Conservation (phyloP, 352 stramenopile species). For the Globisporangium nagaii region DNA sequence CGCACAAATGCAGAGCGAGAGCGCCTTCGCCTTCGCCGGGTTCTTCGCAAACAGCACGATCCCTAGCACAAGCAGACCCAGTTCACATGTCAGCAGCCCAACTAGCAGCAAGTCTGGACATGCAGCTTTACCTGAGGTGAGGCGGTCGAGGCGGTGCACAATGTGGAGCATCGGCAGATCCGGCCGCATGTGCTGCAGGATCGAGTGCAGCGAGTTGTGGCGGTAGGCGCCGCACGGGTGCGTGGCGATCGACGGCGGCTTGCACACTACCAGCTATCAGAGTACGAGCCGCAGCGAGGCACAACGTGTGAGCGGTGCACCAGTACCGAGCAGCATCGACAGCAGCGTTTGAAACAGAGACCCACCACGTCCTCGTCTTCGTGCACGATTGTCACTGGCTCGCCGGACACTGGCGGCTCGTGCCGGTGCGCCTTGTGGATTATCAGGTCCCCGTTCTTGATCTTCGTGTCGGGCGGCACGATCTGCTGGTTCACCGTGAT, state of each 20-base stretch:
- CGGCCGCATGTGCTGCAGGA: slow-evolving; percentile 62
- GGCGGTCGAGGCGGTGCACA: slow-evolving; percentile 94
- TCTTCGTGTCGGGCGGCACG: slow-evolving; percentile 65
- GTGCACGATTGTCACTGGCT: slow-evolving; percentile 74
- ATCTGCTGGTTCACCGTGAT: slow-evolving; percentile 91
- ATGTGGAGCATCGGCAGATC: slow-evolving; percentile 78
- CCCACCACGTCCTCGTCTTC: slow-evolving; percentile 74
- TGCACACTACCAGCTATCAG: slow-evolving; percentile 74
- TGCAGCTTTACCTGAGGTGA: slow-evolving; percentile 89
- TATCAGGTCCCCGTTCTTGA: slow-evolving; percentile 93
- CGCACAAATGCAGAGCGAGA: slow-evolving; percentile 72
- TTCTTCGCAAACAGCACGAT: slow-evolving; percentile 85
- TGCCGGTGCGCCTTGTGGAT: slow-evolving; percentile 94
- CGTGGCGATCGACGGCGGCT: slow-evolving; percentile 92
- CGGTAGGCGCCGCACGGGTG: slow-evolving; percentile 94
- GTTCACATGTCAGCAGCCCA: too few species aligned
- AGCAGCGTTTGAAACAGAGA: too few species aligned
- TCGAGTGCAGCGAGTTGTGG: slow-evolving; percentile 91
- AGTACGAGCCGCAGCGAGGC: not conserved
- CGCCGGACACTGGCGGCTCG: slow-evolving; percentile 90
- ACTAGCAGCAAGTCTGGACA: too few species aligned
- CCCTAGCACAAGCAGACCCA: slow-evolving; percentile 25
- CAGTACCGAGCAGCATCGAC: not conserved
- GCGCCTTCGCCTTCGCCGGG: slow-evolving; percentile 52
- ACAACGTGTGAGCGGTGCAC: not conserved